phyloP scores from a whole-genome alignment of 345 rosid species.

The Boechera stricta region DNA sequence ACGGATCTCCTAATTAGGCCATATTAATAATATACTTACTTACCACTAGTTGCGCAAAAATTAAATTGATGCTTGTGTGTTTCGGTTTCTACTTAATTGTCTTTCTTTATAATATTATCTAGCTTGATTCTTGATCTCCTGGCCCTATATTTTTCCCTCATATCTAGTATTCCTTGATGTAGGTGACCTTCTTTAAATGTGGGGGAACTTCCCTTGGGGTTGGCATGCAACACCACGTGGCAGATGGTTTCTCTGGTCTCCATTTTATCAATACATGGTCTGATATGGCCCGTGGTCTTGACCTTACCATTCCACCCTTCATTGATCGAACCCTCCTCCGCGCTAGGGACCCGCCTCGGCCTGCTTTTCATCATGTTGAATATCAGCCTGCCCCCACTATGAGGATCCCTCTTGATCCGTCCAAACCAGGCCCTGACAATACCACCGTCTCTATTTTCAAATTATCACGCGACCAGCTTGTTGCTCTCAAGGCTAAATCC shows the following conservation, averaged over 20 bases:
- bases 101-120: too few species aligned
- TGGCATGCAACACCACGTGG: constrained; percentile 95
- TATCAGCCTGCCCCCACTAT: constrained; percentile 83
- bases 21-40: too few species aligned
- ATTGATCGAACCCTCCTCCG: constrained; percentile 84
- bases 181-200: constrained; percentile 91
- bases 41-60: too few species aligned
- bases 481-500: constrained; percentile 75
- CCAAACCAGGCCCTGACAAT: constrained; percentile 51
- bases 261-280: constrained; percentile 96
- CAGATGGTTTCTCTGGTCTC: constrained; percentile 95
- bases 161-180: neutral
- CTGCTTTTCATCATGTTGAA: constrained; percentile 74
- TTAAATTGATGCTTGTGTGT: too few species aligned
- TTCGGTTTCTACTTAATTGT: neutral
- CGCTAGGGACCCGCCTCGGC: constrained; percentile 87
- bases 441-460: constrained; percentile 72
- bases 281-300: constrained; percentile 91
- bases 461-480: constrained; percentile 66
- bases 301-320: constrained; percentile 70
- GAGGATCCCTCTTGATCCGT: constrained; percentile 51
- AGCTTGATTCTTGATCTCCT: neutral
- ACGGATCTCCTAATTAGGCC: too few species aligned
- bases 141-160: too few species aligned
- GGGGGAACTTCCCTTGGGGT: constrained; percentile 98